Base-by-base conservation (phyloP, 2,329 filamentous ascomycete genomes). In the Helicocarpus griseus region DNA sequence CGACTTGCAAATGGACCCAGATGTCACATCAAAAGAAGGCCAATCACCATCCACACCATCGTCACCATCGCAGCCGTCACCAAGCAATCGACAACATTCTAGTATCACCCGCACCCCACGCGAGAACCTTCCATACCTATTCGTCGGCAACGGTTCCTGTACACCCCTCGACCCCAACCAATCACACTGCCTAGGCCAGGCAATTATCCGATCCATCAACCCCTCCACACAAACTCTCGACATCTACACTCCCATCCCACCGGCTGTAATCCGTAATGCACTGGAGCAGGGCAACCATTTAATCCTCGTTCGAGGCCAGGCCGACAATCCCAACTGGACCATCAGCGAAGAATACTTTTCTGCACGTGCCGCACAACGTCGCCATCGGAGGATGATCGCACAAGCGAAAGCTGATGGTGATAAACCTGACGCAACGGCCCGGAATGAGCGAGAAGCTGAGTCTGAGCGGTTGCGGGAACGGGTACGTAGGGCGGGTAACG, bases 81-180 rank as follows among this genome's bases (percentile, higher is more conserved):
- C 13, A 45, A 17, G 6, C 22, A 19, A 31, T 51, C 17, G 21
- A 14, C 50, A 39, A 49, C 58, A 55, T 44, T 49, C 57, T 43
- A 33, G 47, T 26, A 60, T 77, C 29, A 64, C 65, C 4, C 69
- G 72, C 39, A 76, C 76, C 1, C 54, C 62, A 14, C 59, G 60
- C 45, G 69, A 72, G 55, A 61, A 64, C 4, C 67, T 82, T 14
- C 79, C 79, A 0, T 80, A 79, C 58, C 68, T 81, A 43, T 65
- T 70, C 31, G 55, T 67, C 24, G 64, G 67, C n/a, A 56, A 64
- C 9, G 69, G 70, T 3, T 73, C 70, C 45, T 65, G 62, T 57
- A 66, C 58, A 3, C 69, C 67, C 4, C 65, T 78, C 1, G 66
- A 78, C 54, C 78, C 79, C 1, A 64, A 63, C 22, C 63, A 65